Conservation (phyloP, 2,329 filamentous ascomycete species). For the Colletotrichum scovillei region DNA sequence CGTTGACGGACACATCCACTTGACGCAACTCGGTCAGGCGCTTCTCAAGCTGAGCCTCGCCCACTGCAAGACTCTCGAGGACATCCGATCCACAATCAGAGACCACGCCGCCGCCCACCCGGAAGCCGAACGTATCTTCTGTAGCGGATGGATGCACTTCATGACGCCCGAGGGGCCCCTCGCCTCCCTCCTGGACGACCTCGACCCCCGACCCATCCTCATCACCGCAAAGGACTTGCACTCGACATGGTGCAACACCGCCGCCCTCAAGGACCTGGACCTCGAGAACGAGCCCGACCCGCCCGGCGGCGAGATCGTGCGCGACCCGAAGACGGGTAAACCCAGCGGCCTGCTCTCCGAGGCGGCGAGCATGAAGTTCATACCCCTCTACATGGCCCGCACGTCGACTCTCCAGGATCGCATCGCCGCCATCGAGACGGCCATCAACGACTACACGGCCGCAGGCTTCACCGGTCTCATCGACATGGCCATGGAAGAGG, state of each 20-base stretch:
- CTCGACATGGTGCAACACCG: conserved; percentile 65
- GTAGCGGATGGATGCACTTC: conserved; percentile 66
- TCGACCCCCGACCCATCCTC: conserved; percentile 63
- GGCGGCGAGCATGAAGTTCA: conserved; percentile 50
- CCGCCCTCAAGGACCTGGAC: conserved; percentile 61
- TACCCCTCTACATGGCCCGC: conserved; percentile 64
- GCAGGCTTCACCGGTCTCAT: conserved; percentile 65
- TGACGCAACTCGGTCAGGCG: conserved; percentile 65
- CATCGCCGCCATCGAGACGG: conserved; percentile 55
- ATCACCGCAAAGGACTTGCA: conserved; percentile 69
- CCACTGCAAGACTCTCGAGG: conserved; percentile 56
- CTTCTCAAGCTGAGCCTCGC: conserved; percentile 62
- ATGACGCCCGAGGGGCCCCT: conserved; percentile 64
- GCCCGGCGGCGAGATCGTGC: conserved; percentile 55
- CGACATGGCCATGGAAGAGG: conserved; percentile 71
- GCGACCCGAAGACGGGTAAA: conserved; percentile 55
- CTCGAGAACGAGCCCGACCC: conserved; percentile 58
- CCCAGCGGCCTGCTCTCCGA: conserved; percentile 64
- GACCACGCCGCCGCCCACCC: conserved; percentile 58
- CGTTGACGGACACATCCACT: conserved; percentile 69
- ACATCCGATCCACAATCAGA: conserved; percentile 60
- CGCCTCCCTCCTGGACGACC: conserved; percentile 61
- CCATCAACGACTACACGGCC: conserved; percentile 59
- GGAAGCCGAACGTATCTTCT: conserved; percentile 56
- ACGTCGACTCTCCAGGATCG: conserved; percentile 61